Evolutionary conservation across 805 yeast genomes (phyloP), one percentile per base, ranked within the genome.

Genomic region (Wickerhamiella vanderwaltii): DNA sequence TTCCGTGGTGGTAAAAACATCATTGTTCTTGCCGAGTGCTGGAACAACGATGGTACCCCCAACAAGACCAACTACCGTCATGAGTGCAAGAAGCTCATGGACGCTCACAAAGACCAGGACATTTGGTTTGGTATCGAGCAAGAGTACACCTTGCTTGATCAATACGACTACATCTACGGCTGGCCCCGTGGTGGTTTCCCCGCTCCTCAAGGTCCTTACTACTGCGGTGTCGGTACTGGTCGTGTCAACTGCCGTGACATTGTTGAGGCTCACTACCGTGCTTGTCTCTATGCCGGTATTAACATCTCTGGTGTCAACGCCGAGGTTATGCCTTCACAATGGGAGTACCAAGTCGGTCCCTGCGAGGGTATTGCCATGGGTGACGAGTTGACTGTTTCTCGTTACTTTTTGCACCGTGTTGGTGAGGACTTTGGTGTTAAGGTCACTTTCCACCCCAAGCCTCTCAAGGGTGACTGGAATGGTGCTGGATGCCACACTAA

Each of bases 101-200:
- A 76, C 59, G 95, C 95, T 51, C 95, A 88, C 68, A 68, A 73
- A 56, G 74, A 71, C 51, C 84, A 82, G 66, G 72, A 73, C 53
- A 78, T 85, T 56, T 91, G 98, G 98, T 91, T 91, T 57, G 98
- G 98, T 67, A 73, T 91, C 57, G 98, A 91, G 71, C 98, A 91
- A 72, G 98, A 91, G 68, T 91, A 91, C 72, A 91, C 98, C 53
- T 69, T 91, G 63, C 83, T 91, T 60, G 98, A 91, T 66, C 79
- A 82, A 64, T 79, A 66, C 58, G 94, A 83, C 65, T 69, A 79
- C 58, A 86, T 81, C 49, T 91, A 87, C 67, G 97, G 95, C 52
- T 91, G 98, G 98, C 98, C 98, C 66, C 79, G 83, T 72, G 96
- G 96, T 57, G 98, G 97, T 50, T 91, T 75, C 93, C 98, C 98